phyloP scores from a whole-genome alignment of 78 protist species.

The Guillardia theta region DNA sequence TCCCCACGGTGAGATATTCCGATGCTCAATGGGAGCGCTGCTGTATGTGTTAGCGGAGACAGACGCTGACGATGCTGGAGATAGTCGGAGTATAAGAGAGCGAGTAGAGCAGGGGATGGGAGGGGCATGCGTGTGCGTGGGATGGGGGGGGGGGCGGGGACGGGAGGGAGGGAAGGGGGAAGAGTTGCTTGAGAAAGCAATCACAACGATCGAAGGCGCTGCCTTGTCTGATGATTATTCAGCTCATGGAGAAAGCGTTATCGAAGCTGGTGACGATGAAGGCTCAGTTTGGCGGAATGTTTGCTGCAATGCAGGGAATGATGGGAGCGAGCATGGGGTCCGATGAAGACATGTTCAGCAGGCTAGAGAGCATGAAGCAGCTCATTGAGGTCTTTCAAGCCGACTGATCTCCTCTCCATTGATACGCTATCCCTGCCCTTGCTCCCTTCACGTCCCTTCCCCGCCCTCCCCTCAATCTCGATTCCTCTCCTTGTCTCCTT shows the following conservation, averaged over 20 bases:
- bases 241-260: slow-evolving; percentile 70
- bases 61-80: too few relatives aligned
- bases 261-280: slow-evolving; percentile 50
- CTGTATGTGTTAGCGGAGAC: too few relatives aligned
- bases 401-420: background rate
- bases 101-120: too few relatives aligned
- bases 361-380: background rate
- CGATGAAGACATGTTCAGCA: background rate
- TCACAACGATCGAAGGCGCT: too few relatives aligned
- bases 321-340: background rate
- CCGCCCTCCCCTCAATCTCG: background rate
- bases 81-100: too few relatives aligned
- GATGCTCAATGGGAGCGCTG: too few relatives aligned
- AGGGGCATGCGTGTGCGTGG: too few relatives aligned
- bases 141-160: too few relatives aligned
- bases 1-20: slow-evolving; percentile 79
- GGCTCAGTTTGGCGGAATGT: background rate
- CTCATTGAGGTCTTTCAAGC: background rate
- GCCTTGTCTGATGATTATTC: too few relatives aligned
- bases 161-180: too few relatives aligned
- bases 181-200: too few relatives aligned
- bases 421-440: background rate
- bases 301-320: background rate
- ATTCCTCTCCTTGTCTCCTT: background rate
- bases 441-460: background rate